Conservation (phyloP, 441 rosid species). For the Kokia cookei region DNA sequence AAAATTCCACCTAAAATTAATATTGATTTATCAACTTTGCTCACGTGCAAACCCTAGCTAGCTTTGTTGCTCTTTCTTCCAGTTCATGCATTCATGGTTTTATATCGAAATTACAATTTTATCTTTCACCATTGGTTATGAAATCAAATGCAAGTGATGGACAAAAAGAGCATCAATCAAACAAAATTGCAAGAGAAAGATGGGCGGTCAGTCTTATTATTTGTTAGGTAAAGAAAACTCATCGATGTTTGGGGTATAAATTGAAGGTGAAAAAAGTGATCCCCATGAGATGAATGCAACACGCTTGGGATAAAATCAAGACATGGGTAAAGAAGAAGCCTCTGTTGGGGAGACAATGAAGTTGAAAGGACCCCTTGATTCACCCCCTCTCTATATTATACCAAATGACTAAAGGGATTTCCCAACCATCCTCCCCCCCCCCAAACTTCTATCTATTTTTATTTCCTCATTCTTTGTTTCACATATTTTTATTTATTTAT, state of each 20-base stretch:
- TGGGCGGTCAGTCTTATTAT: not conserved
- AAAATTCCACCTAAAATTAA: slow-evolving; percentile 1
- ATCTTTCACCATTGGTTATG: no score
- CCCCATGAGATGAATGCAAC: not conserved
- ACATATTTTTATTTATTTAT: no score
- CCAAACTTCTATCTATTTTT: not conserved
- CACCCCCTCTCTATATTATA: not conserved
- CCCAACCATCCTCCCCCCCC: not conserved
- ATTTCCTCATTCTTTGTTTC: no score
- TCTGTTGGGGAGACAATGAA: not conserved
- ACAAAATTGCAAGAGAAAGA: not conserved
- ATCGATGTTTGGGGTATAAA: not conserved
- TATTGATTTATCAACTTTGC: not conserved
- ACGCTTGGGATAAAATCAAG: not conserved
- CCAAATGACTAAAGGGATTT: slow-evolving; percentile 5
- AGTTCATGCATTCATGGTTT: not conserved
- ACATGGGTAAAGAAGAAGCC: slow-evolving; percentile 2
- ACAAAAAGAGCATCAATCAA: slow-evolving; percentile 13
- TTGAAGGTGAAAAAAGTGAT: not conserved
- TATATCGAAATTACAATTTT: not conserved
- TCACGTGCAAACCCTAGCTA: not conserved
- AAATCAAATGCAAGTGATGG: not conserved
- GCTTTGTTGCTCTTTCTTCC: not conserved
- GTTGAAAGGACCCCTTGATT: not conserved
- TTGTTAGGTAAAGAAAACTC: slow-evolving; percentile 6